Evolutionary conservation across 2,329 filamentous ascomycete genomes (phyloP), one percentile per base, ranked within the genome.

Genomic region (Penicillium sp.): DNA sequence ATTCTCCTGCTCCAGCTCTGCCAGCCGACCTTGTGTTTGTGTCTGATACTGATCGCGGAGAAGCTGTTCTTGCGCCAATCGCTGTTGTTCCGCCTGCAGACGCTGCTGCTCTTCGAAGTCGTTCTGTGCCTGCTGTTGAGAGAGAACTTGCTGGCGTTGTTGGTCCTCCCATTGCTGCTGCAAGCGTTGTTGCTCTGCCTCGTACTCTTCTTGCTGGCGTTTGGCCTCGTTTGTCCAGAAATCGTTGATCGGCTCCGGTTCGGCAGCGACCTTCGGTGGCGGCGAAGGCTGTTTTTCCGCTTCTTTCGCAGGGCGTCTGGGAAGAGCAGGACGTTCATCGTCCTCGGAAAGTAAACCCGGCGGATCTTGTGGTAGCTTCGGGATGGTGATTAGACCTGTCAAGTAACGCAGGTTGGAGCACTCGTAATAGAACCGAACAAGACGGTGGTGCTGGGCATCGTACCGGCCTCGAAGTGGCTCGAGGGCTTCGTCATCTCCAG

Each of bases 371-470:
- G 94, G 92, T 47, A 99, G 83, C 73, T 97, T 97, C 1, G 94
- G 94, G 7, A 99, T 91, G 1, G 91, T 96, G 68, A 99, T 97
- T 47, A 99, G 80, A 67, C 91, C 96, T 13, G 94, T 99, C 45
- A 99, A 82, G 71, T 99, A 99, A 64, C 94, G 88, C 51, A 99
- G 81, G 73, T 97, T 99, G 10, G 94, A 97, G 76, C 94, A 99
- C 76, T 99, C 94, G 75, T 97, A 97, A 77, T 99, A 99, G 76
- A 97, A 99, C 69, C 95, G 94, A 70, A 96, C 89, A 14, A 99
- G 83, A 16, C 94, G 89, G 78, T 97, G 93, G 74, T 99, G 94
- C 69, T 97, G 94, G 13, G 94, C 91, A 72, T 97, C 89, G 72
- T 97, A 99, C 67, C 93, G 84, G 58, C 87, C 84, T 53, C 93